Conservation (phyloP, 2,329 filamentous ascomycete genomes). For the Diaporthe ampelina region DNA sequence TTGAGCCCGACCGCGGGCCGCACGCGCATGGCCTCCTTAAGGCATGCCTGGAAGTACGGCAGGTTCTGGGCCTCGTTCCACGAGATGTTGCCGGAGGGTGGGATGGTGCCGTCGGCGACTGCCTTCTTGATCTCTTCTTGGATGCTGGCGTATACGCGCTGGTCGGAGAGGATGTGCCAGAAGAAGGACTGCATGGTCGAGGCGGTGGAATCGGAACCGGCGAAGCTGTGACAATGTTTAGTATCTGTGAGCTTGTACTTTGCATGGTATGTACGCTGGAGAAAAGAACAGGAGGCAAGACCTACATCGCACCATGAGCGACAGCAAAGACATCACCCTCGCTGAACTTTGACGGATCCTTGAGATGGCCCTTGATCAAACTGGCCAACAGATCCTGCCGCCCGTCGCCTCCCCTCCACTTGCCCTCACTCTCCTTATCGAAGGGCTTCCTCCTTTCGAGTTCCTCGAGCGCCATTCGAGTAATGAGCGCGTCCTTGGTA, state of each 20-base stretch:
- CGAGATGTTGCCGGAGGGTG: slow-evolving; percentile 57
- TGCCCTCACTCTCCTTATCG: slow-evolving; percentile 59
- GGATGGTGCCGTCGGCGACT: slow-evolving; percentile 52
- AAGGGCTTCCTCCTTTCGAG: slow-evolving; percentile 62
- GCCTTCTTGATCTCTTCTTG: slow-evolving; percentile 60
- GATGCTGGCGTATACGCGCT: slow-evolving; percentile 56
- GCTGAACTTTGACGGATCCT: slow-evolving; percentile 61
- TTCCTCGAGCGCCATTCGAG: slow-evolving; percentile 66
- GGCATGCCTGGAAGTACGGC: slow-evolving; percentile 68
- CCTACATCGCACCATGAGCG: slow-evolving; percentile 69
- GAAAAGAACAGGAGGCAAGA: slow-evolving; percentile 21
- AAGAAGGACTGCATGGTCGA: slow-evolving; percentile 71
- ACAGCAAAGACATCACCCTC: slow-evolving; percentile 70
- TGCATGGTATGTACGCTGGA: not conserved
- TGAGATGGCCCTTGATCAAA: slow-evolving; percentile 66
- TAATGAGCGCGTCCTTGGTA: slow-evolving; percentile 62
- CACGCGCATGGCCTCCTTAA: slow-evolving; percentile 69
- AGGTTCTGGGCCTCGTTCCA: slow-evolving; percentile 64
- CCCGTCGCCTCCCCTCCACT: slow-evolving; percentile 56
- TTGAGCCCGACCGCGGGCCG: slow-evolving; percentile 69
- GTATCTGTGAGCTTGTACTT: not conserved
- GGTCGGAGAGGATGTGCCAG: slow-evolving; percentile 62
- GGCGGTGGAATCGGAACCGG: slow-evolving; percentile 73
- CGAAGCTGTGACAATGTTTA: slow-evolving; percentile 58
- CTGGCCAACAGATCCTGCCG: slow-evolving; percentile 65